Conservation (phyloP, 306 rosid species). For the Glycine latifolia region DNA sequence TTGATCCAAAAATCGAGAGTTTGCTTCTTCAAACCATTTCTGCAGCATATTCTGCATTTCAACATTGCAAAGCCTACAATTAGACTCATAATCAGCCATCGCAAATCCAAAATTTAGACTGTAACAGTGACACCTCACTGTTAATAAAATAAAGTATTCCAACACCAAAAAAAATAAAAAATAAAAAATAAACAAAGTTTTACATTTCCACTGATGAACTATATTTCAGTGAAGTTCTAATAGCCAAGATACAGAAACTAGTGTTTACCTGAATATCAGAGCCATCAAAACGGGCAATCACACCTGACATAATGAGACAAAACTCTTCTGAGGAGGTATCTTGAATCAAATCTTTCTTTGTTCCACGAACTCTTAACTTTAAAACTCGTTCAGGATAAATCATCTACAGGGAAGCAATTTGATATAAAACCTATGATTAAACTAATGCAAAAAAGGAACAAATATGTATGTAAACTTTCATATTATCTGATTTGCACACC, state of each 20-base stretch:
- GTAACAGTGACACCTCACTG: constrained; percentile 7
- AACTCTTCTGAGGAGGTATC: constrained; percentile 88
- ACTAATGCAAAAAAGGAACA: constrained; percentile 9
- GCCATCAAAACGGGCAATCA: constrained; percentile 86
- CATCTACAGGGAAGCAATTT: constrained; percentile 55
- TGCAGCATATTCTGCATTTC: constrained; percentile 76
- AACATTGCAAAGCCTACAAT: constrained; percentile 45
- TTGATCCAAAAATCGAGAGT: constrained; percentile 67
- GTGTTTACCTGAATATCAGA: constrained; percentile 79
- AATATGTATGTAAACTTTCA: not conserved
- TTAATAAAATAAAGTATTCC: constrained; percentile 16
- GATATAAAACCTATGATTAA: constrained; percentile 31
- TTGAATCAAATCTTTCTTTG: constrained; percentile 81
- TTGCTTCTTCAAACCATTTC: constrained; percentile 77
- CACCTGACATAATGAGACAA: constrained; percentile 81
- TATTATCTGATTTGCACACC: constrained; percentile 11
- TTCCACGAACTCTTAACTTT: constrained; percentile 88
- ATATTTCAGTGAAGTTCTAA: constrained; percentile 7
- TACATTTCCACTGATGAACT: constrained; percentile 34
- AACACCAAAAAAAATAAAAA: not conserved
- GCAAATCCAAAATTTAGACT: constrained; percentile 30
- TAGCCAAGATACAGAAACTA: not conserved
- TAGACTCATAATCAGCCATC: constrained; percentile 40
- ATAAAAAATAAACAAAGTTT: not conserved
- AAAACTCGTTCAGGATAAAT: constrained; percentile 77